These are phyloP conservation scores for Hamigera avellanea DNA, from an alignment of 495 filamentous ascomycete species.

Conservation along the genomic window DNA sequence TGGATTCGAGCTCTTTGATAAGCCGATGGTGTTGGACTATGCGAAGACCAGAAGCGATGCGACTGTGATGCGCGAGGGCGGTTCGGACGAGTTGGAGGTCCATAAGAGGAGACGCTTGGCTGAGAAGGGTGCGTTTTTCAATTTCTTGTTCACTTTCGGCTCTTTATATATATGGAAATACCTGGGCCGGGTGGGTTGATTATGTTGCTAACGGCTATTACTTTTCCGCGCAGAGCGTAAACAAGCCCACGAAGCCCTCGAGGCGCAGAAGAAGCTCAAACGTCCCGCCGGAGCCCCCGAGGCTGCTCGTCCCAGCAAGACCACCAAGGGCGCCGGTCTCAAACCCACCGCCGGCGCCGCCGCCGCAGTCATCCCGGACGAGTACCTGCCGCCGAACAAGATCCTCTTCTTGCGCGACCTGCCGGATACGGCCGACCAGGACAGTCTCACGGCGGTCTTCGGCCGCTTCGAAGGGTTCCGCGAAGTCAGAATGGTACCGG, in stretches of 20 bases:
- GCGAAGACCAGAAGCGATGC: constrained; percentile 83
- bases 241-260: constrained; percentile 73
- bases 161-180: not conserved
- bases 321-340: constrained; percentile 65
- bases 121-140: constrained; percentile 62
- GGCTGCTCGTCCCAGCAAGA: constrained; percentile 54
- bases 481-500: constrained; percentile 82
- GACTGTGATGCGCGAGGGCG: constrained; percentile 61
- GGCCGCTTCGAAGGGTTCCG: constrained; percentile 86
- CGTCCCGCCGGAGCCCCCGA: constrained; percentile 48
- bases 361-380: constrained; percentile 77
- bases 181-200: not conserved
- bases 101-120: constrained; percentile 80
- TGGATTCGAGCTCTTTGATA: constrained; percentile 88
- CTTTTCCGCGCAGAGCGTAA: constrained; percentile 79
- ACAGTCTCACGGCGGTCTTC: constrained; percentile 70
- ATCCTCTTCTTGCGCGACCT: constrained; percentile 93
- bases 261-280: constrained; percentile 75
- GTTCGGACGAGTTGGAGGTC: constrained; percentile 69
- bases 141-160: constrained; percentile 1
- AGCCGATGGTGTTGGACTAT: constrained; percentile 80
- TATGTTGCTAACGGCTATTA: not conserved
- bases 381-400: constrained; percentile 95
- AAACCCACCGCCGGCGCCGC: constrained; percentile 62
- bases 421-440: constrained; percentile 75